phyloP scores from a whole-genome alignment of 2,329 filamentous ascomycete species.

The Cercospora zeina region DNA sequence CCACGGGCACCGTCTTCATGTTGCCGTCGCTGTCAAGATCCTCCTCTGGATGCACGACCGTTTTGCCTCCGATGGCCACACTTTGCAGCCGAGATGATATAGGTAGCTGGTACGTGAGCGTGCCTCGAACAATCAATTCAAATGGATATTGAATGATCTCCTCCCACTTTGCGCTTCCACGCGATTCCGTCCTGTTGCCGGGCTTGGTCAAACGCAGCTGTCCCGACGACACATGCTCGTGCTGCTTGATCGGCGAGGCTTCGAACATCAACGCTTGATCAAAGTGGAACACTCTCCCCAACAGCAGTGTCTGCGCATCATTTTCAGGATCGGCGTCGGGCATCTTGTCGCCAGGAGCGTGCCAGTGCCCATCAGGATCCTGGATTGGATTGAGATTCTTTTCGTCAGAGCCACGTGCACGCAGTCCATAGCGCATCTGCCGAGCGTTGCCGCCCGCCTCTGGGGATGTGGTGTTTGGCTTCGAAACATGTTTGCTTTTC shows the following conservation, averaged over 20 bases:
- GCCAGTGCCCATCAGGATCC: constrained; percentile 34
- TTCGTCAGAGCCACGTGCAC: constrained; percentile 8
- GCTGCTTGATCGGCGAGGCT: constrained; percentile 79
- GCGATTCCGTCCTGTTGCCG: constrained; percentile 81
- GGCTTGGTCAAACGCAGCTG: constrained; percentile 80
- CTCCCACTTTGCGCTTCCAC: constrained; percentile 85
- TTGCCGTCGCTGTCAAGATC: constrained; percentile 35
- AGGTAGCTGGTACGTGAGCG: constrained; percentile 76
- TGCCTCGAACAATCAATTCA: constrained; percentile 86
- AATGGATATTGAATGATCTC: constrained; percentile 88
- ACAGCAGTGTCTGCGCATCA: constrained; percentile 77
- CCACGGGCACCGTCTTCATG: constrained; percentile 36
- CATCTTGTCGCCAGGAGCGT: constrained; percentile 42
- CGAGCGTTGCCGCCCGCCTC: constrained; percentile 6
- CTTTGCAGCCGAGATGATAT: constrained; percentile 57
- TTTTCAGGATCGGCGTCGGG: constrained; percentile 56
- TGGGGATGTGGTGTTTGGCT: constrained; percentile 17
- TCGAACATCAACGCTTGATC: constrained; percentile 88
- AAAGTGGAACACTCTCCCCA: constrained; percentile 85
- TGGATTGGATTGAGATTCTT: constrained; percentile 26
- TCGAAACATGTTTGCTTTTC: constrained; percentile 81
- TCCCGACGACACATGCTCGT: constrained; percentile 70
- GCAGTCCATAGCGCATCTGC: constrained; percentile 16
- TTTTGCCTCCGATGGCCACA: constrained; percentile 50
- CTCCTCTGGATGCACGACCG: constrained; percentile 45